Percentiles rank a stretch among this genome's conserved stretches.
Evolutionary conservation across 208 protist species (phyloP).

Genomic region (Leptomonas pyrrhocoris): DNA sequence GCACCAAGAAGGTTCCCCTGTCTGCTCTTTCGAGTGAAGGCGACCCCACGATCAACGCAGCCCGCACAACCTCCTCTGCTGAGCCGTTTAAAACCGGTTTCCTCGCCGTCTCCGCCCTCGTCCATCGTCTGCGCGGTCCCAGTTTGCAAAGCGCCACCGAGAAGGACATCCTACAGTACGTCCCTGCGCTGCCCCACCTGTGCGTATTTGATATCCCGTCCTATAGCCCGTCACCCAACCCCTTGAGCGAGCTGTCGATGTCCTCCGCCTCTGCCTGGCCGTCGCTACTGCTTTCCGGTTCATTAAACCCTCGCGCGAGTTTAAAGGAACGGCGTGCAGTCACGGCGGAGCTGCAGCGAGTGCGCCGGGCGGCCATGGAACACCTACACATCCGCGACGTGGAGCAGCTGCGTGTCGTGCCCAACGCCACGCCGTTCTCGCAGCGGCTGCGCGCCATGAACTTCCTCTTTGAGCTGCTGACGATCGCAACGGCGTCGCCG

Average conservation of each 20-base stretch:
- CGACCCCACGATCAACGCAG: neutral
- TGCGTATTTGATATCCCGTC: constrained; percentile 86
- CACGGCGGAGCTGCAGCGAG: constrained; percentile 24
- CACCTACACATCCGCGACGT: constrained; percentile 38
- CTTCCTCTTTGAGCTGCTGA: constrained; percentile 69
- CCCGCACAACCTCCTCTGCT: neutral
- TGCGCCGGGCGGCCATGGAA: constrained; percentile 29
- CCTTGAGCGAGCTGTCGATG: neutral
- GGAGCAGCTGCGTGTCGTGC: constrained; percentile 72
- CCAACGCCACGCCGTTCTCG: constrained; percentile 83
- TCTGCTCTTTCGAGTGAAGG: neutral
- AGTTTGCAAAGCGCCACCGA: constrained; percentile 30
- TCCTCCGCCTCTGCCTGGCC: neutral
- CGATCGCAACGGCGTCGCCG: constrained; percentile 41
- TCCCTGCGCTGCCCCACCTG: constrained; percentile 58
- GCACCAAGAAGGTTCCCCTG: neutral
- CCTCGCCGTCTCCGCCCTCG: constrained; percentile 72
- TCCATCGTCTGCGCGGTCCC: constrained; percentile 69
- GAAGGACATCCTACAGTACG: constrained; percentile 68
- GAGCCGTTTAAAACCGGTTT: constrained; percentile 66
- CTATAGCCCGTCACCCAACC: constrained; percentile 44
- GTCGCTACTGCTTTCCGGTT: neutral
- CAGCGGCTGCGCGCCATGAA: constrained; percentile 77
- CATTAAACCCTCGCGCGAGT: constrained; percentile 1
- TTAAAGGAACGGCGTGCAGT: constrained; percentile 2